A percentile compares a stretch with the other conserved stretches of the same genome.
Evolutionary conservation across 257 asterid species (phyloP).

Genomic region (Mentha longifolia): DNA sequence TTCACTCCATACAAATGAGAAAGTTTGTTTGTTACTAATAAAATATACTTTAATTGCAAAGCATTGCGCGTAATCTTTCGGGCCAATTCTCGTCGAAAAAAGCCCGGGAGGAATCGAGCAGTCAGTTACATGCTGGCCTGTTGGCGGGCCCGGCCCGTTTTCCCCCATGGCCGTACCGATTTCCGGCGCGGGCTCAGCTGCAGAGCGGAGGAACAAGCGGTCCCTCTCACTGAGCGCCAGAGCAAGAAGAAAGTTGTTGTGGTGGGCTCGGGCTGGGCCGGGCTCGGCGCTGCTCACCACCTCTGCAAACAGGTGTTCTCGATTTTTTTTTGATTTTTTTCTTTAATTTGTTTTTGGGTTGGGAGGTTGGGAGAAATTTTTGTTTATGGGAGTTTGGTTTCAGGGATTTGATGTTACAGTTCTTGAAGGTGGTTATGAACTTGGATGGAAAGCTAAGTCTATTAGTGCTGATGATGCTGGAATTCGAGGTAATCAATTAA

Average conservation of each 20-base stretch:
- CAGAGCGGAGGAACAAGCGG: constrained; percentile 50
- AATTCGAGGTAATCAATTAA: constrained; percentile 45
- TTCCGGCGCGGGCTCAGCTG: constrained; percentile 43
- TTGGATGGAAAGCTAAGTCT: constrained; percentile 53
- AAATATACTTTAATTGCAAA: too few species aligned
- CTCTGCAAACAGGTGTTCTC: constrained; percentile 59
- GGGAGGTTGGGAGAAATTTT: background rate
- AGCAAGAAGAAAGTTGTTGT: constrained; percentile 60
- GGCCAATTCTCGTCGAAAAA: constrained; percentile 24
- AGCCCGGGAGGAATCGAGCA: constrained; percentile 21
- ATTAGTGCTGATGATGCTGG: constrained; percentile 65
- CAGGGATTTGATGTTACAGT: constrained; percentile 73
- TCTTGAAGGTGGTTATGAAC: constrained; percentile 74
- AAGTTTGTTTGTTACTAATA: background rate
- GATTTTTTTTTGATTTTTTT: background rate
- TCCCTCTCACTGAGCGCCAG: constrained; percentile 28
- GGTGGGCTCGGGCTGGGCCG: constrained; percentile 76
- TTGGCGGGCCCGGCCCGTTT: constrained; percentile 42
- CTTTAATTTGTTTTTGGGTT: background rate
- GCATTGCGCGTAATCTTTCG: background rate
- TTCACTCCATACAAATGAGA: constrained; percentile 15
- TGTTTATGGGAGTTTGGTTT: constrained; percentile 26
- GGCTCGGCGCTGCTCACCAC: constrained; percentile 70
- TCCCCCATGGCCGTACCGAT: constrained; percentile 20
- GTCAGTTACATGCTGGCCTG: constrained; percentile 41